A percentile compares a stretch with the other conserved stretches of the same genome.
Conservation (phyloP, 1,139 yeast genomes). For the Blastobotrys serpentis region DNA sequence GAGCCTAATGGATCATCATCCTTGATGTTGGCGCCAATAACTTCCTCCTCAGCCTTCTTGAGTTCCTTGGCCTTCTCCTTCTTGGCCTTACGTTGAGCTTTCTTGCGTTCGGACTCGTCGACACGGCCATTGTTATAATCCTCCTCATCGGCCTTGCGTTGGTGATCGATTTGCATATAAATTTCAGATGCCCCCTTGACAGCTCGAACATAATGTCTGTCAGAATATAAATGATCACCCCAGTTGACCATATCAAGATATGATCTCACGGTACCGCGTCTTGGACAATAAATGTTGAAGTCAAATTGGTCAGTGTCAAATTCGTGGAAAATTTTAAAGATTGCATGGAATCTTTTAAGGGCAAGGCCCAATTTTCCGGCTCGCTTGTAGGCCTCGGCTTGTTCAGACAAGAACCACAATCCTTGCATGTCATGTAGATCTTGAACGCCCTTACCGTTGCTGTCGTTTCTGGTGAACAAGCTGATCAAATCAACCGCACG, state of each 20-base stretch:
- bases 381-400: conserved; percentile 76
- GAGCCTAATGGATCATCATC: conserved; percentile 50
- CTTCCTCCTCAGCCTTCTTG: conserved; percentile 40
- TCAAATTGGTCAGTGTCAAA: conserved; percentile 86
- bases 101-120: conserved; percentile 37
- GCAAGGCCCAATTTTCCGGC: conserved; percentile 61
- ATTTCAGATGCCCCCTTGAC: conserved; percentile 62
- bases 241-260: conserved; percentile 73
- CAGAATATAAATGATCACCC: conserved; percentile 72
- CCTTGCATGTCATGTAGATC: conserved; percentile 90
- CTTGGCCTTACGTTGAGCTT: conserved; percentile 41
- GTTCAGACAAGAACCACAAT: conserved; percentile 82
- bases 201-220: conserved; percentile 71
- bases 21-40: conserved; percentile 35
- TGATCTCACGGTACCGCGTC: conserved; percentile 87
- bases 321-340: conserved; percentile 65
- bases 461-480: conserved; percentile 81
- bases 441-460: conserved; percentile 72
- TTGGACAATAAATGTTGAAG: conserved; percentile 88
- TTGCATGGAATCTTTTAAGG: conserved; percentile 70
- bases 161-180: conserved; percentile 44
- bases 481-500: conserved; percentile 75
- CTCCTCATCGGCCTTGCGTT: conserved; percentile 13
- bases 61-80: conserved; percentile 44
- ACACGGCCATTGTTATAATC: conserved; percentile 25